Conservation (phyloP, 192 early-diverging fungal species). For the Coemansia sp. region DNA sequence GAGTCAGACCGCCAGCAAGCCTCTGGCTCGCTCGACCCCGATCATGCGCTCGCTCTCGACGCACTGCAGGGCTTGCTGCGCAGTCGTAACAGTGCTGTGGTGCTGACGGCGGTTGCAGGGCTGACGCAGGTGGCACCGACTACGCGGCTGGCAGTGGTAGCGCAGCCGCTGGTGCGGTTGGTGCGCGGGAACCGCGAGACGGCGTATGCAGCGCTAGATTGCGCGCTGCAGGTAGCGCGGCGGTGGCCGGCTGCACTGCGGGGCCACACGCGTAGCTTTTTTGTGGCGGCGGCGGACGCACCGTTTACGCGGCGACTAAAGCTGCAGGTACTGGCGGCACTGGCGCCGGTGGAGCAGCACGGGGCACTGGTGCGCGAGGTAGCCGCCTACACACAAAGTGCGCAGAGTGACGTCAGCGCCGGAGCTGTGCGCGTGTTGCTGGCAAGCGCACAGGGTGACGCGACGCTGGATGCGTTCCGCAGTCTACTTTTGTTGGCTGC, state of each 20-base stretch:
- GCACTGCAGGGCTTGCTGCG: slow-evolving; percentile 72
- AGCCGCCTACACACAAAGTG: slow-evolving; percentile 48
- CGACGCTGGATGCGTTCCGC: slow-evolving; percentile 46
- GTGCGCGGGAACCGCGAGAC: slow-evolving; percentile 73
- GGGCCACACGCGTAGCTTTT: slow-evolving; percentile 75
- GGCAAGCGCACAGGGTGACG: slow-evolving; percentile 43
- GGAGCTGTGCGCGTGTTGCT: slow-evolving; percentile 37
- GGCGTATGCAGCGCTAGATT: slow-evolving; percentile 72
- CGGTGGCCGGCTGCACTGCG: slow-evolving; percentile 69
- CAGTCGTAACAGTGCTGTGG: slow-evolving; percentile 82
- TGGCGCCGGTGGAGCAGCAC: slow-evolving; percentile 67
- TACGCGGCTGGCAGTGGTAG: slow-evolving; percentile 58
- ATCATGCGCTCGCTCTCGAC: slow-evolving; percentile 73
- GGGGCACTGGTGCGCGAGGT: slow-evolving; percentile 70
- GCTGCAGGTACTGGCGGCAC: slow-evolving; percentile 74
- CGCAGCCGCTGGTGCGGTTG: slow-evolving; percentile 74
- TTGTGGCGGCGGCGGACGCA: slow-evolving; percentile 74
- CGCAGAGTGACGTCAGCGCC: slow-evolving; percentile 23
- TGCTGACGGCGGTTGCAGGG: slow-evolving; percentile 66
- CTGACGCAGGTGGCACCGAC: slow-evolving; percentile 66
- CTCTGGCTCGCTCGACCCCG: slow-evolving; percentile 64
- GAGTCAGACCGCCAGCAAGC: neutral
- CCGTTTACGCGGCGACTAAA: slow-evolving; percentile 77
- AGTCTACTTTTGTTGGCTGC: slow-evolving; percentile 32
- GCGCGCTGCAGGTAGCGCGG: slow-evolving; percentile 72